phyloP scores from a whole-genome alignment of 306 rosid species.

The Styphnolobium japonicum region DNA sequence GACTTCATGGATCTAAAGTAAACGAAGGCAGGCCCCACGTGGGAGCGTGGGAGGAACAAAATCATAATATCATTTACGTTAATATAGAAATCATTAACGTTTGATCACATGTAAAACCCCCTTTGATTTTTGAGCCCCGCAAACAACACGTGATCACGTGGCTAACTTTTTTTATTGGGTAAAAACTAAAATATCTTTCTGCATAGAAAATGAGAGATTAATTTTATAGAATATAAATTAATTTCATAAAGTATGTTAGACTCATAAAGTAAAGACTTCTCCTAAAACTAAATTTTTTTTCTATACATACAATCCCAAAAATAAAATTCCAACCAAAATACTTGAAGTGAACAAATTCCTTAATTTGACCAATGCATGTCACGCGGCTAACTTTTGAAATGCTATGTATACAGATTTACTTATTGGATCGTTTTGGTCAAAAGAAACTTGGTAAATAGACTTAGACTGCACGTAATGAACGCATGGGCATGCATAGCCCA shows the following conservation, averaged over 20 bases:
- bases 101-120: conserved; percentile 12
- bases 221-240: no score
- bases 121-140: conserved; percentile 30
- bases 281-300: no score
- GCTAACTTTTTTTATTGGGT: not conserved
- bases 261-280: no score
- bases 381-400: no score
- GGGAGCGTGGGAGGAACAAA: not conserved
- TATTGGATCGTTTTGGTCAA: conserved; percentile 2
- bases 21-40: not conserved
- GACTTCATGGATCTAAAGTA: not conserved
- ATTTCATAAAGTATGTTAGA: no score
- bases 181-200: no score
- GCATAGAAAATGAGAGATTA: no score
- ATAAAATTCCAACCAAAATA: no score
- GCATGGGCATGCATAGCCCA: not conserved
- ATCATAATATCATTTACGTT: not conserved
- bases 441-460: not conserved
- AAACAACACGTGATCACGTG: conserved; percentile 47
- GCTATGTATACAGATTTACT: no score
- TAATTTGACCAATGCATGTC: no score
- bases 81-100: not conserved
- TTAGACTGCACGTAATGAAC: not conserved
- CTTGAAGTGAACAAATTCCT: no score
- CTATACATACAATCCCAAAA: no score